These are phyloP conservation scores for Fomitopsis betulina DNA, from an alignment of 1,284 basidiomycete genomes.

Conservation along the genomic window DNA sequence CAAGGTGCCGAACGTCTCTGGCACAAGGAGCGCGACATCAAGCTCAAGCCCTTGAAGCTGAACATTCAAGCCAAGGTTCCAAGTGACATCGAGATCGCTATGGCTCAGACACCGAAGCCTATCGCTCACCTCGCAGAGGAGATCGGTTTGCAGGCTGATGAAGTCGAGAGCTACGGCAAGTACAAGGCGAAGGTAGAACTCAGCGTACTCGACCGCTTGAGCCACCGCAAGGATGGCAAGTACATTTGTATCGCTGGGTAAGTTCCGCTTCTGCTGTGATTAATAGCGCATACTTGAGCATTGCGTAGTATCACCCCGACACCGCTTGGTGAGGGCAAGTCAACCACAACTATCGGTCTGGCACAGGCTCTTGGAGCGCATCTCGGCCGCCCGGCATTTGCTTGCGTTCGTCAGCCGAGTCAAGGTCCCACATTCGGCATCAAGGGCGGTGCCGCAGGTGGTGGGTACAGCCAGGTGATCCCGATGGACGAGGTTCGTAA, in stretches of 20 bases:
- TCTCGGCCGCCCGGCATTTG: slow-evolving; percentile 89
- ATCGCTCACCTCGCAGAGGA: slow-evolving; percentile 83
- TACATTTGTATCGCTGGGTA: slow-evolving; percentile 95
- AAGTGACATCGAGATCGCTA: slow-evolving; percentile 94
- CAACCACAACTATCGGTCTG: slow-evolving; percentile 96
- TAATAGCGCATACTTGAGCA: not conserved
- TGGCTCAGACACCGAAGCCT: slow-evolving; percentile 92
- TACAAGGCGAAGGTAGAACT: slow-evolving; percentile 98
- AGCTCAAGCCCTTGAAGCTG: slow-evolving; percentile 78
- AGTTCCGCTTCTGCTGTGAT: not conserved
- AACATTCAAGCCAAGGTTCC: slow-evolving; percentile 84
- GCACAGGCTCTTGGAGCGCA: slow-evolving; percentile 97
- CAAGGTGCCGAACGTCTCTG: slow-evolving; percentile 81
- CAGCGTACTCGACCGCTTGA: slow-evolving; percentile 80
- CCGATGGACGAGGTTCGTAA: slow-evolving; percentile 91
- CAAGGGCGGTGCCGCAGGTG: slow-evolving; percentile 98
- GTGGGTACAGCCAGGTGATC: slow-evolving; percentile 98
- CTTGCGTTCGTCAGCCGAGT: slow-evolving; percentile 98
- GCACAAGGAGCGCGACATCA: slow-evolving; percentile 60
- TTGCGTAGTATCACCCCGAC: slow-evolving; percentile 87
- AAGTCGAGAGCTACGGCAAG: slow-evolving; percentile 93
- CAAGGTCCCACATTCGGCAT: slow-evolving; percentile 99
- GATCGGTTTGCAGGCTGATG: slow-evolving; percentile 83
- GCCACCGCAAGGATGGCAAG: slow-evolving; percentile 89
- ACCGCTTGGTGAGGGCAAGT: slow-evolving; percentile 97